Base-by-base conservation (phyloP, 306 rosid genomes). In the Glycine tomentella region DNA sequence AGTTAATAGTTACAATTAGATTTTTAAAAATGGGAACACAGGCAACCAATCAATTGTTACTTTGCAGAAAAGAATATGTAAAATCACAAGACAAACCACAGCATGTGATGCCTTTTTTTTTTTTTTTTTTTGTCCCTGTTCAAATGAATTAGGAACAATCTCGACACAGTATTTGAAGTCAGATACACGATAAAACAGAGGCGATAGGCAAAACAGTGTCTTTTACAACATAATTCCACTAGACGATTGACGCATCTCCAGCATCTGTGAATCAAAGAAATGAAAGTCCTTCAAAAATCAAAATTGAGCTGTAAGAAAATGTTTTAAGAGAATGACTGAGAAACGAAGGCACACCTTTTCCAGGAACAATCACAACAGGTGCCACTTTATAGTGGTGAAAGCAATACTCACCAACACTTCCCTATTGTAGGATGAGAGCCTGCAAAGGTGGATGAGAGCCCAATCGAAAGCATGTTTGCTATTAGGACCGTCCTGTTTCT, bases 291-390 rank as follows among this genome's bases (percentile, higher is more conserved):
- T 75, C 25, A 20, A 20, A 20, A 20, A 20, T 20, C 50, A 48
- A 48, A 76, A 40, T 34, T 52, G 6, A 82, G 48, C 2, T 9
- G 46, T 5, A 38, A 38, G 44, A 38, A 53, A 20, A 20, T 20
- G 25, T n/a, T 20, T 20, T 0, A 20, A 20, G 25, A 42, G n/a
- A 33, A 82, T 16, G 58, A 33, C 4, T 17, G 16, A 20, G 13
- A 48, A 63, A 36, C 4, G 31, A 57, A 74, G 49, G 16, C 40
- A 20, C 38, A 90, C 98, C 97, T 87, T 89, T 88, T 7, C 90
- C 94, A 11, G 98, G 98, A 84, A 95, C 98, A 77, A 92, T 88
- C 14, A 95, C 83, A 25, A 92, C 81, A n/a, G n/a, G n/a, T n/a
- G n/a, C n/a, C n/a, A n/a, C n/a, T n/a, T n/a, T n/a, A n/a, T n/a